Percentiles rank a stretch among this genome's conserved stretches.
Evolutionary conservation across 495 filamentous ascomycete species (phyloP).

Genomic region (Letharia lupina): DNA sequence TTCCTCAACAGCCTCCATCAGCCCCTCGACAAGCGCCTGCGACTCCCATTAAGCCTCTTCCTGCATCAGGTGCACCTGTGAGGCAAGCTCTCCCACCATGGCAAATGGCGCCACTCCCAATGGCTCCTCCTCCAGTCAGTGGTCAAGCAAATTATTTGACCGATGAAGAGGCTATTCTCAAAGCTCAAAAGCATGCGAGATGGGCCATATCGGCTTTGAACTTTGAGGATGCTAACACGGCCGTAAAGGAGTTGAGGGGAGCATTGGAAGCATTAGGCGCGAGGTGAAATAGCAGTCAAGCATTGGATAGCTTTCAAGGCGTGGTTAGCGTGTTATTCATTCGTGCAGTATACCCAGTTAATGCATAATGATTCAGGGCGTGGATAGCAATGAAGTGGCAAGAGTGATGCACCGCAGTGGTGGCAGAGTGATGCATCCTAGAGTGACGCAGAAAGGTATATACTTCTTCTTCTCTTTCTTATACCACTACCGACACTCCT

Average conservation of each 20-base stretch:
- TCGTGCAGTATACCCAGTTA: not conserved
- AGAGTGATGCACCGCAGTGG: not conserved
- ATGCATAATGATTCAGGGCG: not conserved
- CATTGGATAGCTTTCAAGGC: not conserved
- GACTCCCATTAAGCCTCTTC: constrained; percentile 22
- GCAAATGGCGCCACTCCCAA: not conserved
- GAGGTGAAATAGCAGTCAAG: constrained; percentile 7
- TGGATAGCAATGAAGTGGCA: too few relatives aligned
- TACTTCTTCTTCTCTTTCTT: too few relatives aligned
- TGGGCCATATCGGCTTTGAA: constrained; percentile 96
- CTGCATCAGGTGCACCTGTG: not conserved
- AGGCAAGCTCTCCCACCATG: not conserved
- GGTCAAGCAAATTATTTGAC: constrained; percentile 24
- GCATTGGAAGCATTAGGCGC: constrained; percentile 65
- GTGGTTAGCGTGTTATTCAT: not conserved
- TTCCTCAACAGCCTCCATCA: constrained; percentile 23
- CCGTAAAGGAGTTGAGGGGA: constrained; percentile 70
- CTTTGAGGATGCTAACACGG: constrained; percentile 91
- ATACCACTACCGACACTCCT: too few relatives aligned
- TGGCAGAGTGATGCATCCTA: too few relatives aligned
- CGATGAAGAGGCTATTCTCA: constrained; percentile 67
- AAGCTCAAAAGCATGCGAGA: constrained; percentile 89
- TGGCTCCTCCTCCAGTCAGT: not conserved
- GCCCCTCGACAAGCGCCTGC: constrained; percentile 23
- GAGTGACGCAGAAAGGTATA: too few relatives aligned